These are phyloP conservation scores for Anthracocystis setariae DNA, from an alignment of 1,284 basidiomycete species.

Conservation along the genomic window DNA sequence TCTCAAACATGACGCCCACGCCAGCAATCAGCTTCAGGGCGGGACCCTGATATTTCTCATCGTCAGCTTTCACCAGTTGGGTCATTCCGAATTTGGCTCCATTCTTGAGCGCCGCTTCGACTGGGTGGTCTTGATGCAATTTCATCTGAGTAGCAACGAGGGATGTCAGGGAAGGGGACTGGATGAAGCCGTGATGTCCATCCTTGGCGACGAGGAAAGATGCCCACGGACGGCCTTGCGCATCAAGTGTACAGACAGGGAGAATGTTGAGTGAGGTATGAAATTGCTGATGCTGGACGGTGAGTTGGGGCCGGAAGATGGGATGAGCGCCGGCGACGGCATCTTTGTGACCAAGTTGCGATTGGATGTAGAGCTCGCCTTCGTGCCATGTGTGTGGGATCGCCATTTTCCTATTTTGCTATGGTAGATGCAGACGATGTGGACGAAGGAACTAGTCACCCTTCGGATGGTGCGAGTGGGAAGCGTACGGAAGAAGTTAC, in stretches of 20 bases:
- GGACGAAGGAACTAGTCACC: background rate
- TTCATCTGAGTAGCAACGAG: slow-evolving; percentile 22
- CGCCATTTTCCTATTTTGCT: slow-evolving; percentile 10
- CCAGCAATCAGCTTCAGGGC: slow-evolving; percentile 33
- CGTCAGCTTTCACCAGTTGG: slow-evolving; percentile 12
- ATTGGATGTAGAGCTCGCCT: slow-evolving; percentile 35
- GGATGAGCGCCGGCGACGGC: slow-evolving; percentile 33
- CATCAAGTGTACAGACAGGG: slow-evolving; percentile 34
- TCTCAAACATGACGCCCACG: slow-evolving; percentile 42
- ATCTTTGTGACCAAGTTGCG: slow-evolving; percentile 24
- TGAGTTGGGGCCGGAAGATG: slow-evolving; percentile 30
- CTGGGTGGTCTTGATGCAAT: slow-evolving; percentile 33
- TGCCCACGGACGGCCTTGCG: slow-evolving; percentile 30
- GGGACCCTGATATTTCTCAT: slow-evolving; percentile 22
- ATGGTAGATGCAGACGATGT: background rate
- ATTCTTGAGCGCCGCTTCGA: slow-evolving; percentile 18
- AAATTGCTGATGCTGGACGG: slow-evolving; percentile 33
- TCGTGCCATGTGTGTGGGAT: slow-evolving; percentile 35
- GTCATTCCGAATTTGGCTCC: slow-evolving; percentile 40
- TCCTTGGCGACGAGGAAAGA: slow-evolving; percentile 20
- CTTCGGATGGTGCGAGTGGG: background rate
- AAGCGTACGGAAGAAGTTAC: background rate
- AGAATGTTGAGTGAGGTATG: slow-evolving; percentile 29
- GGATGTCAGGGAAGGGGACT: slow-evolving; percentile 24
- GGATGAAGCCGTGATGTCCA: slow-evolving; percentile 25